A percentile compares a stretch with the other conserved stretches of the same genome.
phyloP scores from a whole-genome alignment of 2,329 filamentous ascomycete genomes.

The Geosmithia putterillii region DNA sequence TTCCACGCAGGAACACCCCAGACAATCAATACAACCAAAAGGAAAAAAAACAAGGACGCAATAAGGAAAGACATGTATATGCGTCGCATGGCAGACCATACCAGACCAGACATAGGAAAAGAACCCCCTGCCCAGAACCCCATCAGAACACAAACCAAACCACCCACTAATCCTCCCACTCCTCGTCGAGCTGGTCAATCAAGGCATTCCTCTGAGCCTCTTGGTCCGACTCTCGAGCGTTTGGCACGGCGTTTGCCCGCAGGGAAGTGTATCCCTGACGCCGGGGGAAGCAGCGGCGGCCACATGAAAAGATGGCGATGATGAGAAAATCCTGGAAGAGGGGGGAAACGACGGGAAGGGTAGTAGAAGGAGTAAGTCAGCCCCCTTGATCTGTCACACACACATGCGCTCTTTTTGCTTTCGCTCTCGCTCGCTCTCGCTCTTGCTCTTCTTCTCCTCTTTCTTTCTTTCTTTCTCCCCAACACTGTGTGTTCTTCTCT shows the following conservation, averaged over 20 bases:
- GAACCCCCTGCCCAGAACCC: not conserved
- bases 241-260: constrained; percentile 27
- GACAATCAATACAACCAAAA: too few relatives aligned
- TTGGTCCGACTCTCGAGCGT: constrained; percentile 31
- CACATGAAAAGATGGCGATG: constrained; percentile 57
- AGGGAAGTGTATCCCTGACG: constrained; percentile 57
- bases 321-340: constrained; percentile 49
- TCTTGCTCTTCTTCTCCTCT: not conserved
- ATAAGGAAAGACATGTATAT: constrained; percentile 2
- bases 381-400: constrained; percentile 2
- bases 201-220: constrained; percentile 82
- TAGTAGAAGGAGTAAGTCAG: constrained; percentile 9
- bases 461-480: not conserved
- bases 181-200: constrained; percentile 92
- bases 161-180: constrained; percentile 69
- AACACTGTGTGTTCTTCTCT: not conserved
- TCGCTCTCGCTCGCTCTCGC: not conserved
- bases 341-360: constrained; percentile 12
- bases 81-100: not conserved
- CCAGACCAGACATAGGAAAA: not conserved
- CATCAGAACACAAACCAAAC: not conserved
- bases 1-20: too few relatives aligned
- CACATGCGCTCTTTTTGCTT: not conserved
- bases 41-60: constrained; percentile 3
- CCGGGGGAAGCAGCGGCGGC: constrained; percentile 45